A percentile compares a stretch with the other conserved stretches of the same genome.
Evolutionary conservation across 2,329 filamentous ascomycete genomes (phyloP).

Genomic region (Ophiostoma montium): DNA sequence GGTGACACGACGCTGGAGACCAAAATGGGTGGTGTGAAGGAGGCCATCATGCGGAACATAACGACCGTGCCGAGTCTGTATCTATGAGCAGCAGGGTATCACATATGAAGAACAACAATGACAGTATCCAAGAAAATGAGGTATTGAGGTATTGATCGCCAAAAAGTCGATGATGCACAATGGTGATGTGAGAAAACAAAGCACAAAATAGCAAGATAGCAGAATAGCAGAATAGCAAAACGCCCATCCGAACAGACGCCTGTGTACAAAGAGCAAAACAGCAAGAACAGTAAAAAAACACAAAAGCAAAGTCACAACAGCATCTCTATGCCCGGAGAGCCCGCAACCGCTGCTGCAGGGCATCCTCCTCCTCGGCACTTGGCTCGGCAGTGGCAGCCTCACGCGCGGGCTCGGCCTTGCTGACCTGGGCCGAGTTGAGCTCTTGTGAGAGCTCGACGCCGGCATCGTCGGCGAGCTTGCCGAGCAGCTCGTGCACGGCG

Average conservation of each 20-base stretch:
- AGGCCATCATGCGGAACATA: conserved; percentile 94
- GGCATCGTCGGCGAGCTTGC: conserved; percentile 75
- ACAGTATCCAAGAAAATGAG: no score
- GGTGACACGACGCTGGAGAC: conserved; percentile 84
- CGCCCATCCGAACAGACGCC: no score
- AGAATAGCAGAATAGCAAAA: not conserved
- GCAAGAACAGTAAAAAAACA: not conserved
- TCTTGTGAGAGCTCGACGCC: conserved; percentile 71
- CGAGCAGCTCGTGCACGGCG: conserved; percentile 74
- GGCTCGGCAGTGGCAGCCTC: conserved; percentile 47
- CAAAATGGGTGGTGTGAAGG: conserved; percentile 96
- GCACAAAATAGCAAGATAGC: not conserved
- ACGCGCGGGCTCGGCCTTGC: conserved; percentile 39
- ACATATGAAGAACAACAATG: not conserved
- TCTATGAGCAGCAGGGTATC: conserved; percentile 38
- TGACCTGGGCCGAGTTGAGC: conserved; percentile 44
- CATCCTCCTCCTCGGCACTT: conserved; percentile 67
- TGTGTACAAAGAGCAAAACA: not conserved
- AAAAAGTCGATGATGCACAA: not conserved
- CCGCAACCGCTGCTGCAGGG: conserved; percentile 46
- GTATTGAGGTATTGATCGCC: no score
- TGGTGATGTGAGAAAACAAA: not conserved
- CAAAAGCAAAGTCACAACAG: not conserved
- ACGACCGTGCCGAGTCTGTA: conserved; percentile 81
- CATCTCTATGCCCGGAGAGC: conserved; percentile 34